Evolutionary conservation across 2,329 filamentous ascomycete species (phyloP), one percentile per base, ranked within the genome.

Genomic region (Moelleriella libera): DNA sequence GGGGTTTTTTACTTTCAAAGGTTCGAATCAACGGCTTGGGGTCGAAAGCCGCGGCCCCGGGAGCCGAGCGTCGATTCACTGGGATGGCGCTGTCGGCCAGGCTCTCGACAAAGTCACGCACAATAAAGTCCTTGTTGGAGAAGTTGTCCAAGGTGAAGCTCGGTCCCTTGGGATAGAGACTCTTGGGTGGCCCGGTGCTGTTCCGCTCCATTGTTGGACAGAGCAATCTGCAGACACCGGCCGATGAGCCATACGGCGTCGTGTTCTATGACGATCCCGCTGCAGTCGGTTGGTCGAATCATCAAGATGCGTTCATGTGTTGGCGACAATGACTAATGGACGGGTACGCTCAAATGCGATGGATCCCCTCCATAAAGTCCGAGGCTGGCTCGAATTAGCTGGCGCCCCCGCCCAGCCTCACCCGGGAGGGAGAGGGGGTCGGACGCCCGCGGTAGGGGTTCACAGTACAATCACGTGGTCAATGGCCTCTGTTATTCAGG

Each of bases 11-110:
- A 81, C 78, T 80, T 61, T 98, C 92, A 63, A 98, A 98, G 1
- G 88, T 89, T 50, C 92, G 82, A 58, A 98, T 98, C 56, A 98
- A 72, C 32, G 92, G 94, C 67, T 98, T 98, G 0, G 92, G 88
- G 59, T 98, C 92, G 68, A 98, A 98, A 5, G 74, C 69, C 49
- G 74, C 68, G 51, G 75, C 73, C 60, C 69, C 71, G 53, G 77
- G 74, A 6, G 78, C 81, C 11, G 89, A 96, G 50, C 86, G 83
- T 47, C 92, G 85, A 59, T 82, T 85, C 28, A 75, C 72, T n/a
- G 86, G 82, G 37, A 88, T 77, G 28, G 88, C 85, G 55, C 75
- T 85, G 53, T 97, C 89, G 45, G 90, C 92, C 49, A 98, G 80
- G 46, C 83, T 80, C 63, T 98, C 94, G 57, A 98, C 83, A 62